Percentiles rank a stretch among this genome's conserved stretches.
phyloP scores from a whole-genome alignment of 2,329 filamentous ascomycete genomes.

The Apiospora pterosperma region DNA sequence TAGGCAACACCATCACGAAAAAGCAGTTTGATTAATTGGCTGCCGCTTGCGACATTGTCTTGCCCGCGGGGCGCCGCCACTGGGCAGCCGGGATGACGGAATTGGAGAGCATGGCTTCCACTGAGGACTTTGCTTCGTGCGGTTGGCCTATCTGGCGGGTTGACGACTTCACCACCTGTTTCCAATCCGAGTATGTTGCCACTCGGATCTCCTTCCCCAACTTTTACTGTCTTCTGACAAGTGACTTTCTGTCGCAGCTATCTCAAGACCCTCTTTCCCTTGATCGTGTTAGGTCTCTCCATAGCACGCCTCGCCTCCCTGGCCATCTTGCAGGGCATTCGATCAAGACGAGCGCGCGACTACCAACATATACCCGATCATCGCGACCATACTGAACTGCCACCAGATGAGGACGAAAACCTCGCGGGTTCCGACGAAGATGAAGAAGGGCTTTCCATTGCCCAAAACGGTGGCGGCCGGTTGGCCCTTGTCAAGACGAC shows the following conservation, averaged over 20 bases:
- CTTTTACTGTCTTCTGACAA: slow-evolving; percentile 5
- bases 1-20: no score
- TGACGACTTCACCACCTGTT: slow-evolving; percentile 63
- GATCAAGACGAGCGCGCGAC: slow-evolving; percentile 48
- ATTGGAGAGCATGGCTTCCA: neutral
- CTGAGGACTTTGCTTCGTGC: slow-evolving; percentile 44
- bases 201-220: neutral
- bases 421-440: slow-evolving; percentile 54
- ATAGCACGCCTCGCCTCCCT: slow-evolving; percentile 62
- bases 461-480: slow-evolving; percentile 45
- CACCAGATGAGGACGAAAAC: slow-evolving; percentile 43
- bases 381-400: slow-evolving; percentile 48
- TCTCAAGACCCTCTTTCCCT: slow-evolving; percentile 75
- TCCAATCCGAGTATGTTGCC: slow-evolving; percentile 61
- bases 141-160: slow-evolving; percentile 57
- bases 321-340: slow-evolving; percentile 49
- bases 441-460: slow-evolving; percentile 52
- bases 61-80: neutral
- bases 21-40: neutral
- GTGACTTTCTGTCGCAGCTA: slow-evolving; percentile 51
- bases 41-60: neutral
- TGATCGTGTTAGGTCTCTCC: slow-evolving; percentile 68
- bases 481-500: slow-evolving; percentile 57
- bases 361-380: slow-evolving; percentile 55
- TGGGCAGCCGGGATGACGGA: neutral